Evolutionary conservation across 2,329 filamentous ascomycete species (phyloP).

Genomic region (Didymosphaeria variabile): DNA sequence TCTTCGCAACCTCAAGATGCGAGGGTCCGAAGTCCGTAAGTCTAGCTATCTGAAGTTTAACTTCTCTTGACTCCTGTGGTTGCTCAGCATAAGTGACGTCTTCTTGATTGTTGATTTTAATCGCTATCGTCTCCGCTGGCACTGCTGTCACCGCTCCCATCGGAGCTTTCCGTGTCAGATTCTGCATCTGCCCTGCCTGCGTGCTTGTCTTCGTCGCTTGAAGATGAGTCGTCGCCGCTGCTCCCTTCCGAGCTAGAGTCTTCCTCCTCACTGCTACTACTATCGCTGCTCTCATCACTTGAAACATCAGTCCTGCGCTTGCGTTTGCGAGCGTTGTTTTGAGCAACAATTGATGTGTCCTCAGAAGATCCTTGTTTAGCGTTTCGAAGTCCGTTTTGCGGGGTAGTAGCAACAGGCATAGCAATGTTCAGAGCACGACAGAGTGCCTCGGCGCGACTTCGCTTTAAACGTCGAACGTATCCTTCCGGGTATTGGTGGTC

Average conservation of each 20-base stretch:
- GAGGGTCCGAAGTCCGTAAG: constrained; percentile 9
- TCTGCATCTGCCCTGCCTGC: constrained; percentile 12
- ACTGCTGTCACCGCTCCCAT: constrained; percentile 16
- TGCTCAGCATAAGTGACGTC: constrained; percentile 1
- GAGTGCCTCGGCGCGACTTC: constrained; percentile 43
- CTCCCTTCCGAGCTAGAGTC: constrained; percentile 34
- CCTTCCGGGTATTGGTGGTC: constrained; percentile 38
- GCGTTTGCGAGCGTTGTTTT: constrained; percentile 32
- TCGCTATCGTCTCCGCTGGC: constrained; percentile 11
- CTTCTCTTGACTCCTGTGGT: not conserved
- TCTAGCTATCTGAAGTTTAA: constrained; percentile 7
- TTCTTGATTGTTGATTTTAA: not conserved
- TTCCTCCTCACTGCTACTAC: constrained; percentile 40
- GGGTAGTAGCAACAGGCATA: constrained; percentile 26
- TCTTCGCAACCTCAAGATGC: constrained; percentile 1
- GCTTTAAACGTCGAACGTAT: constrained; percentile 46
- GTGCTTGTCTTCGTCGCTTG: constrained; percentile 10
- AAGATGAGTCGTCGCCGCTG: constrained; percentile 18
- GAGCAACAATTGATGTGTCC: constrained; percentile 24
- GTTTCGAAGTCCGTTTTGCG: constrained; percentile 10
- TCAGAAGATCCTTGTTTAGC: constrained; percentile 23
- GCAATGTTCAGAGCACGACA: constrained; percentile 39
- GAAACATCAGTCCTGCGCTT: constrained; percentile 41
- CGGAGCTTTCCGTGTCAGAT: constrained; percentile 9
- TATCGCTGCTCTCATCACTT: constrained; percentile 46